Percentiles rank a stretch among this genome's conserved stretches.
phyloP scores from a whole-genome alignment of 176 grass and related monocot species.

The Oropetium thomaeum region DNA sequence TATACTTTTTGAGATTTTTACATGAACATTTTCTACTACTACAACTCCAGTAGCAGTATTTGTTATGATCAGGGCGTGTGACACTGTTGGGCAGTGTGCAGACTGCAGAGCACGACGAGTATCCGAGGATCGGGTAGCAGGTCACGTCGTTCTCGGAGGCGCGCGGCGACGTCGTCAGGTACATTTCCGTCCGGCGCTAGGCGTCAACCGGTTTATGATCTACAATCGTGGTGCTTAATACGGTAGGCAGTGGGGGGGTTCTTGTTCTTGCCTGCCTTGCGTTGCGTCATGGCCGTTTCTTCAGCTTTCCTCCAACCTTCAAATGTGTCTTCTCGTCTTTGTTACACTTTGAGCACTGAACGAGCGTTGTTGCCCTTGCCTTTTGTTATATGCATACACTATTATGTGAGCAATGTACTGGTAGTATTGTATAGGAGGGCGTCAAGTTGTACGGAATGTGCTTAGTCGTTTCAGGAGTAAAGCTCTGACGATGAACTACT shows the following conservation, averaged over 20 bases:
- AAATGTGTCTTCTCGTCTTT: too few relatives aligned
- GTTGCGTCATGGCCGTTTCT: background rate
- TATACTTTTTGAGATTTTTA: too few relatives aligned
- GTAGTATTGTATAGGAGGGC: too few relatives aligned
- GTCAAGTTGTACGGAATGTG: too few relatives aligned
- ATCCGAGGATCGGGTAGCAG: constrained; percentile 43
- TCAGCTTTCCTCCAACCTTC: background rate
- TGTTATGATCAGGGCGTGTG: background rate
- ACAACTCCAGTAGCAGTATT: too few relatives aligned
- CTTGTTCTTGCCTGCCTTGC: too few relatives aligned
- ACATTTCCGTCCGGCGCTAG: background rate
- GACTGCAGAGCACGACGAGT: background rate
- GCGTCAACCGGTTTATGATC: background rate
- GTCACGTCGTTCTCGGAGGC: constrained; percentile 14
- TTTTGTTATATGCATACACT: too few relatives aligned
- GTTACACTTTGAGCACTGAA: too few relatives aligned
- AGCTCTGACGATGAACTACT: too few relatives aligned
- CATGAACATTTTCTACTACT: background rate
- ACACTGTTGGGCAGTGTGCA: background rate
- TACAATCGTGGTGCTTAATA: background rate
- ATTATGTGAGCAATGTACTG: too few relatives aligned
- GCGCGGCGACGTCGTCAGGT: background rate
- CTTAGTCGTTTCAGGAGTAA: too few relatives aligned
- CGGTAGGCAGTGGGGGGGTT: background rate
- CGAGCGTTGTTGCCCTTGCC: too few relatives aligned